These are phyloP conservation scores for Fusarium bactridioides DNA, from an alignment of 2,329 filamentous ascomycete genomes.

Conservation along the genomic window DNA sequence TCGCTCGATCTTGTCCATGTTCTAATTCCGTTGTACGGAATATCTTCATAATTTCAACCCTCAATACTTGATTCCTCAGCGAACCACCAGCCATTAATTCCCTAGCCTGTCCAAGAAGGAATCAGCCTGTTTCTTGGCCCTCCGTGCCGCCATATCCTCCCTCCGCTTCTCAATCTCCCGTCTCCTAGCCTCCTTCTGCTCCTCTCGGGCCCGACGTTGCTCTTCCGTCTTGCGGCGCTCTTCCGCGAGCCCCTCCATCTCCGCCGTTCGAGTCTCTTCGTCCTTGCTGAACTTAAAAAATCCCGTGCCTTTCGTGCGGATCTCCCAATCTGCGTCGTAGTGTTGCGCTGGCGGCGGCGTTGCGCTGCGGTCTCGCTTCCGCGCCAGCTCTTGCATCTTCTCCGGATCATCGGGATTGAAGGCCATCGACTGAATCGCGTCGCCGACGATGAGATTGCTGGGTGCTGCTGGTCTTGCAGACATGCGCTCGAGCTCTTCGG, in stretches of 20 bases:
- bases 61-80: slow-evolving; percentile 5
- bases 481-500: slow-evolving; percentile 72
- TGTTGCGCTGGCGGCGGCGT: slow-evolving; percentile 84
- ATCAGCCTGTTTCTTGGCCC: slow-evolving; percentile 74
- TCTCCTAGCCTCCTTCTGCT: slow-evolving; percentile 65
- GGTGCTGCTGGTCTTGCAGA: slow-evolving; percentile 72
- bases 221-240: slow-evolving; percentile 75
- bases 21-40: slow-evolving; percentile 27
- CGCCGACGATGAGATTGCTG: slow-evolving; percentile 79
- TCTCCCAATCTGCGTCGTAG: slow-evolving; percentile 86
- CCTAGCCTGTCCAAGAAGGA: slow-evolving; percentile 71
- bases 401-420: slow-evolving; percentile 78
- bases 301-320: slow-evolving; percentile 85
- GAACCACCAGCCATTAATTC: slow-evolving; percentile 8
- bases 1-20: slow-evolving; percentile 9
- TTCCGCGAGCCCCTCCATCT: slow-evolving; percentile 78
- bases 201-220: slow-evolving; percentile 63
- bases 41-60: not conserved
- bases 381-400: slow-evolving; percentile 80
- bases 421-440: slow-evolving; percentile 82
- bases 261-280: slow-evolving; percentile 66
- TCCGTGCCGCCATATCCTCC: slow-evolving; percentile 66
- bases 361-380: slow-evolving; percentile 77
- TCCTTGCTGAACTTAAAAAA: slow-evolving; percentile 91
- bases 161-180: slow-evolving; percentile 71